Base-by-base conservation (phyloP, 2,329 filamentous ascomycete genomes). In the Drechslerella coelobrocha region DNA sequence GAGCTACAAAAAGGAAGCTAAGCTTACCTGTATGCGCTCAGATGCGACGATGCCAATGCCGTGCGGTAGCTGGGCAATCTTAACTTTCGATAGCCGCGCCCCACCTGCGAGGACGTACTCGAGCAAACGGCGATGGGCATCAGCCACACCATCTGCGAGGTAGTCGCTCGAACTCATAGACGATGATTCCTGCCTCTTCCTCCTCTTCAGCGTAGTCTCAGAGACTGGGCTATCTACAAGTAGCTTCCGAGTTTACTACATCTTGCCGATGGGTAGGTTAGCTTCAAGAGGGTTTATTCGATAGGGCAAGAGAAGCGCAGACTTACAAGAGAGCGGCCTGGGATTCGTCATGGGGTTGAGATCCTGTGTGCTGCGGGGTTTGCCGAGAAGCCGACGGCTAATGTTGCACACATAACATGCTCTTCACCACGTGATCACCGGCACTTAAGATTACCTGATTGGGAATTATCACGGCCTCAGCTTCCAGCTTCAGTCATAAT, bases 31-130 rank as follows among this genome's bases (percentile, higher is more conserved):
- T 27, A 69, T 52, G 14, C 12, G 43, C 27, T 69, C 34, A 9
- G 56, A 52, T 14, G 65, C 65, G 5, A 69, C 57, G 24, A 69
- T 62, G 5, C 65, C 65, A 29, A 62, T 61, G 9, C 65, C 65
- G 27, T 69, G 52, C 21, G 57, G 65, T 9, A 69, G 52, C 47
- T 39, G 41, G 19, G 65, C 57, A 39, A 69, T 53, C 52, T 50
- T 61, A 12, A 69, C 57, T 26, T 69, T 69, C n/a, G 56, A 57
- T 14, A 69, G 53, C 43, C 37, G 51, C 12, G 65, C 65, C 23
- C 52, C 34, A 24, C 56, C 51, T 14, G 56, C 65, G 8, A 69
- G 57, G 19, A 69, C 57, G 53, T 69, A 53, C 43, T 69, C 57
- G 34, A 69, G n/a, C 43, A 69, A 17, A n/a, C 31, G 9, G 3